phyloP scores from a whole-genome alignment of 805 yeast species.

The Saccharomycopsis javanensis region DNA sequence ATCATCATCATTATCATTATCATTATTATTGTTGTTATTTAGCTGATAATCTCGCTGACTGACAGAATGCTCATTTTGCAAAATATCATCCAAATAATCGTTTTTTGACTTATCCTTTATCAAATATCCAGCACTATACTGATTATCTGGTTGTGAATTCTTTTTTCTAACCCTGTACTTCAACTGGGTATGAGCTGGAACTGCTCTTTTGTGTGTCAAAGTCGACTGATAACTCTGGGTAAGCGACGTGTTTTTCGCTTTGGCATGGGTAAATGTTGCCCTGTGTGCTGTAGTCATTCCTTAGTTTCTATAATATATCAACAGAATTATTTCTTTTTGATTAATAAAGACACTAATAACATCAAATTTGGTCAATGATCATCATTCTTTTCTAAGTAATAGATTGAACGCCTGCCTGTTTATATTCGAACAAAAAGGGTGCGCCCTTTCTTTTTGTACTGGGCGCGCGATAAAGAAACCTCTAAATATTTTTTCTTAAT shows the following conservation, averaged over 20 bases:
- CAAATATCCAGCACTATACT: background rate
- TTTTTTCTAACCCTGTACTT: constrained; percentile 10
- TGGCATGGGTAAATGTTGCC: constrained; percentile 18
- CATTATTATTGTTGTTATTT: too few relatives aligned
- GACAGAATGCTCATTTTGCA: background rate
- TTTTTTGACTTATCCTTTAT: background rate
- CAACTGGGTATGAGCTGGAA: constrained; percentile 17
- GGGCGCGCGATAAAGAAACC: too few relatives aligned
- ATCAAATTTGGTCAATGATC: background rate
- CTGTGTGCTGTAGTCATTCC: constrained; percentile 20
- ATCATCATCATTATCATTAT: background rate
- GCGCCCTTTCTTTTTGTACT: too few relatives aligned
- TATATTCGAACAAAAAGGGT: too few relatives aligned
- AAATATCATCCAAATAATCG: background rate
- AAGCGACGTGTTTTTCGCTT: constrained; percentile 16
- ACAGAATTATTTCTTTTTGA: background rate
- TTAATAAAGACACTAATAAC: background rate
- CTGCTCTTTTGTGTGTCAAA: constrained; percentile 14
- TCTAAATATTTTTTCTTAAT: too few relatives aligned
- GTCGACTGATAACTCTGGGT: constrained; percentile 12
- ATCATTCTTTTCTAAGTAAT: background rate
- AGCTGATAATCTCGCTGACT: background rate
- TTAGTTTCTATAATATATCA: background rate
- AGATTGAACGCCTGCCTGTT: too few relatives aligned
- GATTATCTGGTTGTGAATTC: background rate